Evolutionary conservation across 2,329 filamentous ascomycete genomes (phyloP).

Genomic region (Scorias spongiosa): DNA sequence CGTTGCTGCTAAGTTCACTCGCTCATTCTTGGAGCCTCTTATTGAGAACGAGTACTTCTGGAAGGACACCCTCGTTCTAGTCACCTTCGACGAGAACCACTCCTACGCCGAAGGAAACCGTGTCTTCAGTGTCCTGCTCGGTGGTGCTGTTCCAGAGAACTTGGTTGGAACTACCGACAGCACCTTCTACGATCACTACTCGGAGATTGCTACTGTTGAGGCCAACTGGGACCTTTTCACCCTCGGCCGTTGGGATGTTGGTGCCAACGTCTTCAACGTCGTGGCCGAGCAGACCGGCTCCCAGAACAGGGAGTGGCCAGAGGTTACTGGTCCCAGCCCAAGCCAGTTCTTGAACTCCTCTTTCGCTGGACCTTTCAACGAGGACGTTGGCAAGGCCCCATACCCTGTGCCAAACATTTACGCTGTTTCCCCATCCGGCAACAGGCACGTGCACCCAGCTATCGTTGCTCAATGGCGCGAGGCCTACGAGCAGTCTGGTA

Average conservation of each 20-base stretch:
- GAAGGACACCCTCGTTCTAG: conserved; percentile 57
- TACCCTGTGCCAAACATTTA: conserved; percentile 18
- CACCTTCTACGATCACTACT: conserved; percentile 40
- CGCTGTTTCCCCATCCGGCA: conserved; percentile 12
- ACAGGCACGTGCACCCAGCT: conserved; percentile 16
- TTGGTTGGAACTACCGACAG: conserved; percentile 53
- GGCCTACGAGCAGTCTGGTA: not conserved
- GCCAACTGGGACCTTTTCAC: conserved; percentile 32
- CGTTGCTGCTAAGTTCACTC: conserved; percentile 52
- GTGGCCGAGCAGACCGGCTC: conserved; percentile 24
- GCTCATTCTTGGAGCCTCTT: conserved; percentile 54
- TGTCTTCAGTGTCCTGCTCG: conserved; percentile 56
- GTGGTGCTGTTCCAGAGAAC: conserved; percentile 52
- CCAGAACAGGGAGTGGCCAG: conserved; percentile 11
- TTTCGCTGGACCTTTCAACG: conserved; percentile 21
- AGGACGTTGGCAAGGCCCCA: conserved; percentile 7
- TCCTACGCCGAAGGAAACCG: conserved; percentile 52
- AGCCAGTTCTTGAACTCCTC: conserved; percentile 19
- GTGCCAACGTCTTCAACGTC: conserved; percentile 29
- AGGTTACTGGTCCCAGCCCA: conserved; percentile 11
- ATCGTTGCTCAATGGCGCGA: conserved; percentile 12
- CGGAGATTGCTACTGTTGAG: conserved; percentile 28
- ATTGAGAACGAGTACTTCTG: conserved; percentile 56
- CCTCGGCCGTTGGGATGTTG: conserved; percentile 32
- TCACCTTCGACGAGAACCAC: conserved; percentile 69